phyloP scores from a whole-genome alignment of 306 rosid species.

The Gastrolobium bilobum region DNA sequence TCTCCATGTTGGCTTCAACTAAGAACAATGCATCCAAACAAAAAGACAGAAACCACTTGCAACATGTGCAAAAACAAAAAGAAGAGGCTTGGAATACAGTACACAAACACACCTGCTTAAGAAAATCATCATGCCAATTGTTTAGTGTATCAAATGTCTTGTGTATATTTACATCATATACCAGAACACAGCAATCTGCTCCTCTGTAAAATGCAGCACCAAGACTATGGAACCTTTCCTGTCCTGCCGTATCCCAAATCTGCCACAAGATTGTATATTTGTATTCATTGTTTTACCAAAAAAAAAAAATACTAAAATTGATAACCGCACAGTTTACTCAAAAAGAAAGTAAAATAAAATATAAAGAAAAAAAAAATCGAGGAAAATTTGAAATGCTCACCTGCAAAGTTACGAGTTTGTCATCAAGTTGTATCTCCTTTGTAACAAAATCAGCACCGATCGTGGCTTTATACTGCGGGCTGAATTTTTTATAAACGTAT shows the following conservation, averaged over 20 bases:
- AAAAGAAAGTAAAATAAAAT: neutral
- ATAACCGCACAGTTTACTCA: neutral
- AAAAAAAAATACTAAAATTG: neutral
- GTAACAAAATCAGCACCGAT: constrained; percentile 98
- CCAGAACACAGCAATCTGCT: constrained; percentile 94
- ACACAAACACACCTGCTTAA: constrained; percentile 70
- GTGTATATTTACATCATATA: constrained; percentile 75
- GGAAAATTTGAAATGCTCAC: constrained; percentile 53
- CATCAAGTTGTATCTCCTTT: constrained; percentile 85
- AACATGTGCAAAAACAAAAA: neutral
- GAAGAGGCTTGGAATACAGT: neutral
- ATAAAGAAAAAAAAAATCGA: no score
- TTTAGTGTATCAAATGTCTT: constrained; percentile 77
- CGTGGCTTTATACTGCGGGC: constrained; percentile 84
- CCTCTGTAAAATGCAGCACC: constrained; percentile 93
- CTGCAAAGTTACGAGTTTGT: constrained; percentile 82
- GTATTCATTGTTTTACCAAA: constrained; percentile 4
- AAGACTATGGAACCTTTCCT: constrained; percentile 88
- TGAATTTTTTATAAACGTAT: constrained; percentile 80
- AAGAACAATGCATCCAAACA: neutral
- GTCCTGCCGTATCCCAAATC: constrained; percentile 99
- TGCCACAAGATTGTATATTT: constrained; percentile 45
- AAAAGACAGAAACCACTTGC: neutral
- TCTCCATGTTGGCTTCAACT: neutral
- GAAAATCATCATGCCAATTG: constrained; percentile 90